phyloP scores from a whole-genome alignment of 192 early-diverging fungal species.

The Mortierella hygrophila region DNA sequence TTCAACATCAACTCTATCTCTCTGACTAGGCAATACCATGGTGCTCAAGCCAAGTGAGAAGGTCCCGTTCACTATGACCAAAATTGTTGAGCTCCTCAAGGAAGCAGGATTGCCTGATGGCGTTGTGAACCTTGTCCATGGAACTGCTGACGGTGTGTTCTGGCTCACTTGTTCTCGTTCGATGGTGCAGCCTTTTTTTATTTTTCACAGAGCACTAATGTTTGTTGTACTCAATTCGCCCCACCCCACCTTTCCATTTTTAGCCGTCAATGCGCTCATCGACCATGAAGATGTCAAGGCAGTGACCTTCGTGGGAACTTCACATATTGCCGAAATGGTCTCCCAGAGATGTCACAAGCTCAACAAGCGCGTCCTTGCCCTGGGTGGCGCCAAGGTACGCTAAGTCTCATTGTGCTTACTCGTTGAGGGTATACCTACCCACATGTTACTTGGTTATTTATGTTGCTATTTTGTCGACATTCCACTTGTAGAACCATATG shows the following conservation, averaged over 20 bases:
- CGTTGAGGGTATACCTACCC: not conserved
- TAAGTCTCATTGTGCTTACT: too few species aligned
- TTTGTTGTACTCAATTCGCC: not conserved
- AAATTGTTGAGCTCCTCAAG: conserved; percentile 68
- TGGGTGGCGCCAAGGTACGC: conserved; percentile 74
- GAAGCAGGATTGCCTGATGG: conserved; percentile 77
- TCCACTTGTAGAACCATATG: conserved; percentile 72
- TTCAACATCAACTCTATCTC: not conserved
- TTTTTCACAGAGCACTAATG: not conserved
- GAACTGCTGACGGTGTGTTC: conserved; percentile 68
- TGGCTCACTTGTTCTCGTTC: conserved; percentile 19
- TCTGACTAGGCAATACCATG: conserved; percentile 68
- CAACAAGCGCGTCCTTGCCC: conserved; percentile 79
- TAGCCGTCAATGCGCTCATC: conserved; percentile 67
- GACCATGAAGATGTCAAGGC: conserved; percentile 75
- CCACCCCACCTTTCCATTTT: not conserved
- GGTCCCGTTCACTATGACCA: conserved; percentile 84
- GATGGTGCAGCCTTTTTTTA: not conserved
- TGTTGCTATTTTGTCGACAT: not conserved
- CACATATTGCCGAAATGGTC: conserved; percentile 77
- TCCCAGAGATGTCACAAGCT: conserved; percentile 57
- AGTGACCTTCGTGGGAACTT: conserved; percentile 86
- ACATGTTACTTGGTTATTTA: not conserved
- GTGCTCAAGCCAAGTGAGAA: conserved; percentile 88
- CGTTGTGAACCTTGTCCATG: conserved; percentile 84